Percentiles rank a stretch among this genome's conserved stretches.
Evolutionary conservation across 2,329 filamentous ascomycete species (phyloP).

Genomic region (Talaromyces amestolkiae): DNA sequence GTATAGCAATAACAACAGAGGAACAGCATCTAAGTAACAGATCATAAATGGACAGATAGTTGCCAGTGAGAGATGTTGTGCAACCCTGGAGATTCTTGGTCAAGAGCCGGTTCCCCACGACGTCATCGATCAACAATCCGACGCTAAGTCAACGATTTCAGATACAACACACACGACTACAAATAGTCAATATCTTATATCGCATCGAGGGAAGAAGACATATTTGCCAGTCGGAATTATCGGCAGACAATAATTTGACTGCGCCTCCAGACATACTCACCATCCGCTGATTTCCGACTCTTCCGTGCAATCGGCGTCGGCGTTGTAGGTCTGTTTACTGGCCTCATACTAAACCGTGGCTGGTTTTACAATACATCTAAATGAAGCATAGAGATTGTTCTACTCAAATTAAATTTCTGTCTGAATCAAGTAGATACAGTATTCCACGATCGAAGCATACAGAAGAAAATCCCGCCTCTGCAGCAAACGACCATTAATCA

Average conservation of each 20-base stretch:
- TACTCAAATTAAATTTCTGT: not conserved
- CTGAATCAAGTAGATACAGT: slow-evolving; percentile 1
- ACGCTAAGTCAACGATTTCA: not conserved
- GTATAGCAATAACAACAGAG: not conserved
- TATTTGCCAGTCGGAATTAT: not conserved
- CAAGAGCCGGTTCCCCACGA: not conserved
- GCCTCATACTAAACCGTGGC: not conserved
- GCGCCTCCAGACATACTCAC: not conserved
- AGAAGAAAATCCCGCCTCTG: slow-evolving; percentile 5
- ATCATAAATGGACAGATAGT: not conserved
- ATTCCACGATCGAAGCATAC: slow-evolving; percentile 2
- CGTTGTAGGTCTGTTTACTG: not conserved
- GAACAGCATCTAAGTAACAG: not conserved
- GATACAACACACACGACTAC: not conserved
- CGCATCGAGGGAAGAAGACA: not conserved
- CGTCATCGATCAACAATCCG: slow-evolving; percentile 1
- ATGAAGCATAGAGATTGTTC: not conserved
- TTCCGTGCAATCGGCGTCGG: not conserved
- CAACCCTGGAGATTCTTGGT: not conserved
- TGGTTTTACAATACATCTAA: not conserved
- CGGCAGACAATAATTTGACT: not conserved
- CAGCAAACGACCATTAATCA: not conserved
- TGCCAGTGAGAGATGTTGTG: not conserved
- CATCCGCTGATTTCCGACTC: not conserved
- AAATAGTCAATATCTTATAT: not conserved